Percentiles rank a stretch among this genome's conserved stretches.
Conservation (phyloP, 257 asterid species). For the Solanum tacnaense region DNA sequence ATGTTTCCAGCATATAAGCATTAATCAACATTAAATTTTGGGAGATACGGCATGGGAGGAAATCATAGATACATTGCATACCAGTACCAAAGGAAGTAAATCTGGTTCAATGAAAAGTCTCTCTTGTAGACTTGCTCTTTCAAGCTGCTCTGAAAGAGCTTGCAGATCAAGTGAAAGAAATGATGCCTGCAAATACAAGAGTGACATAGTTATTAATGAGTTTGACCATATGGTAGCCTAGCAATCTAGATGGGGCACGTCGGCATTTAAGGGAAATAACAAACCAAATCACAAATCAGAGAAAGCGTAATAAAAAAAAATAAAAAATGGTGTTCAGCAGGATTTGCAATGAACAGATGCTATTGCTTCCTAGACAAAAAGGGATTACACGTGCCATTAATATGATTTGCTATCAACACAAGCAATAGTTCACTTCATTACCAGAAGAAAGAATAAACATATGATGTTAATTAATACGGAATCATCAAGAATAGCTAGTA, state of each 20-base stretch:
- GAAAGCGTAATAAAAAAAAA: no score
- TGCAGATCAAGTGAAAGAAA: slow-evolving; percentile 74
- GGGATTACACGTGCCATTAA: background rate
- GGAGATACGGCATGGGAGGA: background rate
- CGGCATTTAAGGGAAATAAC: background rate
- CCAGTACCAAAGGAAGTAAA: slow-evolving; percentile 55
- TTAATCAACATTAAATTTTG: background rate
- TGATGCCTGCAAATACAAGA: slow-evolving; percentile 49
- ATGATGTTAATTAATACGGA: background rate
- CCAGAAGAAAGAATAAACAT: background rate
- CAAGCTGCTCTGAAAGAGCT: slow-evolving; percentile 62
- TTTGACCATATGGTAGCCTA: background rate
- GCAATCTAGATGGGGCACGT: background rate
- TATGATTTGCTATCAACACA: background rate
- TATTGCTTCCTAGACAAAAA: background rate
- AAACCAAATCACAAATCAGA: background rate
- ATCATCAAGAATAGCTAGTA: background rate
- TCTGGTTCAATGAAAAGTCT: slow-evolving; percentile 68
- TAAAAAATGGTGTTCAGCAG: background rate
- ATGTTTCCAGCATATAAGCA: background rate
- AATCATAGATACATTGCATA: slow-evolving; percentile 5
- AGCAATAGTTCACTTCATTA: background rate
- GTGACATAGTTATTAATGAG: background rate
- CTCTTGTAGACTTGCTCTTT: slow-evolving; percentile 56
- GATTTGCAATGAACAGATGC: background rate